Percentiles rank a stretch among this genome's conserved stretches.
Conservation (phyloP, 176 grass and related monocot genomes). For the Oryza glumipatula region DNA sequence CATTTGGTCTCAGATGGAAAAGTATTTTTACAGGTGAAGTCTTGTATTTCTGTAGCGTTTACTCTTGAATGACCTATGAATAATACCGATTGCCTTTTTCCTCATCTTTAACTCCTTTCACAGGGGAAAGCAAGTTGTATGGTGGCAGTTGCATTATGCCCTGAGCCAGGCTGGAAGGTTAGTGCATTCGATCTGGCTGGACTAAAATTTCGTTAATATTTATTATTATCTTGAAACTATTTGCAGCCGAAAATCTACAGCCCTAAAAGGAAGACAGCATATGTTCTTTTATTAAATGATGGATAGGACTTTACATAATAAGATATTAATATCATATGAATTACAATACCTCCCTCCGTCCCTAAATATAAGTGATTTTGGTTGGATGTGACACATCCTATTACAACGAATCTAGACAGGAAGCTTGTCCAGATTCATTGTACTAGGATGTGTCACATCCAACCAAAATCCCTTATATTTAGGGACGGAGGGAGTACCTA, state of each 20-base stretch:
- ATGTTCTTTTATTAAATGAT: too few species aligned
- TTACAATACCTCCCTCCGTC: too few species aligned
- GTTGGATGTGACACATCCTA: too few species aligned
- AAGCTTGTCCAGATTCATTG: too few species aligned
- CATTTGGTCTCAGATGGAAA: slow-evolving; percentile 70
- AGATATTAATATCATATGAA: too few species aligned
- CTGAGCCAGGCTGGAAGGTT: slow-evolving; percentile 93
- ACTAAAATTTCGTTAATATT: slow-evolving; percentile 4
- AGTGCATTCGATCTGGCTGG: slow-evolving; percentile 17
- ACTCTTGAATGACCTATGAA: background rate
- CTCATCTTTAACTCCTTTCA: slow-evolving; percentile 23
- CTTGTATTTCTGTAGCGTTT: slow-evolving; percentile 30
- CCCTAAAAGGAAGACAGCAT: too few species aligned
- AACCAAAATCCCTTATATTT: too few species aligned
- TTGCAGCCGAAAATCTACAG: background rate
- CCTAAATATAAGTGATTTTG: too few species aligned
- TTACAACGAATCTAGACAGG: too few species aligned
- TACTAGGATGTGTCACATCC: too few species aligned
- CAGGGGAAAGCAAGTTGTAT: slow-evolving; percentile 96
- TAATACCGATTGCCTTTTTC: background rate
- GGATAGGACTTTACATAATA: too few species aligned
- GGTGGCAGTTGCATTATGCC: slow-evolving; percentile 79
- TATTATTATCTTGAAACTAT: slow-evolving; percentile 20
- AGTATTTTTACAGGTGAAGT: slow-evolving; percentile 74
- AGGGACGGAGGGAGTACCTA: background rate